A percentile compares a stretch with the other conserved stretches of the same genome.
phyloP scores from a whole-genome alignment of 2,329 filamentous ascomycete genomes.

The Epichloe brachyelytri region DNA sequence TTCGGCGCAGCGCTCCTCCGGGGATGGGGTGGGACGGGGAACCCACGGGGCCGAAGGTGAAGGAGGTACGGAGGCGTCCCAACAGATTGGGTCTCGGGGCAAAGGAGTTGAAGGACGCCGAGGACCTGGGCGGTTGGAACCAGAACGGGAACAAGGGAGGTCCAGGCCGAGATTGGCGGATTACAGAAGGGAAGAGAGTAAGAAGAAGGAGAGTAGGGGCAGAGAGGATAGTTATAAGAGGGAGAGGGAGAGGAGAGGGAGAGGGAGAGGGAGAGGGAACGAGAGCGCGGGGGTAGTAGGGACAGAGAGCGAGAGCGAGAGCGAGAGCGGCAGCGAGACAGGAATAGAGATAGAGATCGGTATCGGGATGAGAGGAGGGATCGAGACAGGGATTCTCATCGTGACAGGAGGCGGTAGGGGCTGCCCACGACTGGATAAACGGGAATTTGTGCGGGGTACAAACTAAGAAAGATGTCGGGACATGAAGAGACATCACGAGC shows the following conservation, averaged over 20 bases:
- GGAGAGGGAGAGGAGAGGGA: constrained; percentile 26
- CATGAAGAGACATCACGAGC: background rate
- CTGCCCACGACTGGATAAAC: no score
- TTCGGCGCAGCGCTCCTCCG: constrained; percentile 84
- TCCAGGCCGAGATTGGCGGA: constrained; percentile 35
- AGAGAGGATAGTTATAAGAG: constrained; percentile 34
- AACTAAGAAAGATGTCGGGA: no score
- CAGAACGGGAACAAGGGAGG: constrained; percentile 45
- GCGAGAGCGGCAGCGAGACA: constrained; percentile 19
- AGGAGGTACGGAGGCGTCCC: constrained; percentile 58
- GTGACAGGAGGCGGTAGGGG: constrained; percentile 8
- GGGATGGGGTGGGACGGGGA: constrained; percentile 87
- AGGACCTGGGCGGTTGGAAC: constrained; percentile 72
- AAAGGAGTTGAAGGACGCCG: constrained; percentile 58
- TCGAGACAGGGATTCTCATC: constrained; percentile 6
- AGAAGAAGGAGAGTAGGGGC: constrained; percentile 29
- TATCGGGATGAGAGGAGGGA: constrained; percentile 1
- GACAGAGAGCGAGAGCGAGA: constrained; percentile 27
- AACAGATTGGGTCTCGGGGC: constrained; percentile 81
- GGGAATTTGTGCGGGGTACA: no score
- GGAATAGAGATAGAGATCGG: constrained; percentile 6
- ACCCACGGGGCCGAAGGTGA: constrained; percentile 36
- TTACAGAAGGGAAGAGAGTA: constrained; percentile 32
- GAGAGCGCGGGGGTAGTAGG: constrained; percentile 23
- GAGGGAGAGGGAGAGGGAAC: constrained; percentile 28